These are phyloP conservation scores for Rhynchospora pubera DNA, from an alignment of 176 grass and related monocot genomes.

Conservation along the genomic window DNA sequence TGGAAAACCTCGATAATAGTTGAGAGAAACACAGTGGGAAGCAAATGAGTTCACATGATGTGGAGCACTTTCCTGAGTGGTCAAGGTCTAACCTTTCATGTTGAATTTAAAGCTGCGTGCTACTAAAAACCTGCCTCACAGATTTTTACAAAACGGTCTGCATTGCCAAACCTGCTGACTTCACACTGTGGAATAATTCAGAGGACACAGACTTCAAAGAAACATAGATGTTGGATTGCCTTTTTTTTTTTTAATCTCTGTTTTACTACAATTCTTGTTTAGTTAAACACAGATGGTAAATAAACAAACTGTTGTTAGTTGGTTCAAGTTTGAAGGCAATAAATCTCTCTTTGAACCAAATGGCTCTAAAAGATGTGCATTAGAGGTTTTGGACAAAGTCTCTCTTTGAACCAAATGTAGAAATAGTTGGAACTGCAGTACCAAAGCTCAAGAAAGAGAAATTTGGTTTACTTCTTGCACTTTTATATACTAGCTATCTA, in stretches of 20 bases:
- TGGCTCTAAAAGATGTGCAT: background rate
- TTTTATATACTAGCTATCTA: background rate
- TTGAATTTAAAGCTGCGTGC: too few relatives aligned
- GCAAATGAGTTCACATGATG: background rate
- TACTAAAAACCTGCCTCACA: too few relatives aligned
- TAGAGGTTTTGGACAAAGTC: background rate
- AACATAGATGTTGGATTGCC: too few relatives aligned
- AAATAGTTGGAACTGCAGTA: background rate
- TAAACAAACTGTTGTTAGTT: background rate
- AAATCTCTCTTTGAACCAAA: background rate
- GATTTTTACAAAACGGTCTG: too few relatives aligned
- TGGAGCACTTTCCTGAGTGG: too few relatives aligned
- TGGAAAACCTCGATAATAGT: background rate
- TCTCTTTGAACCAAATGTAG: background rate
- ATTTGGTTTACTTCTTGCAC: background rate
- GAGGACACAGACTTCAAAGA: too few relatives aligned
- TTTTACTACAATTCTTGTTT: background rate
- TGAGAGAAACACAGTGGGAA: background rate
- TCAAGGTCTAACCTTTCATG: too few relatives aligned
- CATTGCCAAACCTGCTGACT: too few relatives aligned
- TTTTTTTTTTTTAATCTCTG: background rate
- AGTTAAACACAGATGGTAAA: background rate
- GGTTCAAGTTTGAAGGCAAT: background rate
- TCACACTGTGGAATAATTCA: too few relatives aligned
- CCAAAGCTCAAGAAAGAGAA: background rate